Evolutionary conservation across 805 yeast genomes (phyloP), one percentile per base, ranked within the genome.

Genomic region (Candida koratica): DNA sequence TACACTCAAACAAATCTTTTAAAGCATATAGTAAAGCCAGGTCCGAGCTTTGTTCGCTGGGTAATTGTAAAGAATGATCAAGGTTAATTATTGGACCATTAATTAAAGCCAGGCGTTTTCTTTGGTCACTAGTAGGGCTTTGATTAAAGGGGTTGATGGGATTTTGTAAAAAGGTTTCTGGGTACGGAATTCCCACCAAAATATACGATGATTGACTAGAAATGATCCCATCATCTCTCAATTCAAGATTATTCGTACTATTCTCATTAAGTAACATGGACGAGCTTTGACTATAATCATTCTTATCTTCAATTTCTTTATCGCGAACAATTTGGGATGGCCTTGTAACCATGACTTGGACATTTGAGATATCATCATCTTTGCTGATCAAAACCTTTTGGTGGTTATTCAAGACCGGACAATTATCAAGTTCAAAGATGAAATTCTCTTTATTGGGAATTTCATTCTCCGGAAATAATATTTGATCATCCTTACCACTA

Each of bases 21-120:
- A 90, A 62, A 0, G 93, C 77, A 51, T 81, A 79, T 11, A 66
- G 40, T 17, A 67, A 48, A 2, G 56, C 56, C 13, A 60, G 44
- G 7, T 56, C 57, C 5, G 62, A 62, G 8, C 41, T 48, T 26
- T 52, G 57, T 28, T 56, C 58, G 10, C 49, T 43, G 8, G 71
- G 67, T 15, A 62, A 56, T 39, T 71, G 69, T 33, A 79, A 58
- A 0, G 84, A 69, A 42, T 78, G 78, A 53, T 90, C 97, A 28
- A 89, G 56, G 53, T 89, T 88, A 33, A 89, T 53, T 4, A 93
- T 77, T 0, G 97, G 97, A 0, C 96, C 96, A 32, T 71, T 74
- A 12, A 79, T 60, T 23, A 88, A 60, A 0, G 97, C 95, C 9
- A 80, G 76, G 34, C 86, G 70, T 51, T 88, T 89, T 18, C 95